Conservation (phyloP, 1,284 basidiomycete genomes). For the Moniliophthora roreri region DNA sequence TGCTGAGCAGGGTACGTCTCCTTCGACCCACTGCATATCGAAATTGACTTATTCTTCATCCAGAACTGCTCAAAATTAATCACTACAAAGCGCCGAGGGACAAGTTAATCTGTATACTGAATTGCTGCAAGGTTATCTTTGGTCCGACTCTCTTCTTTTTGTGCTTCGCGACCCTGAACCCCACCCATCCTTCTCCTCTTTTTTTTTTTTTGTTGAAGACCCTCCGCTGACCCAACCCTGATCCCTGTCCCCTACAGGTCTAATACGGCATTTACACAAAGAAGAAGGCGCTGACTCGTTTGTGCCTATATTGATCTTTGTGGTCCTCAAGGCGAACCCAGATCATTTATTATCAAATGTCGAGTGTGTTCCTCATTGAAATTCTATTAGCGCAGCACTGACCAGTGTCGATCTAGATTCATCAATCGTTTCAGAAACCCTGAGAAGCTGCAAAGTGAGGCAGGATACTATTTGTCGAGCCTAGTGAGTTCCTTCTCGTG, state of each 20-base stretch:
- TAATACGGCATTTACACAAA: conserved; percentile 84
- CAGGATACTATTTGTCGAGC: conserved; percentile 96
- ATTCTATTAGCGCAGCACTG: neutral
- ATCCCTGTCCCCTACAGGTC: conserved; percentile 45
- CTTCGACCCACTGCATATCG: neutral
- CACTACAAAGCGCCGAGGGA: conserved; percentile 98
- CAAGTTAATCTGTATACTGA: conserved; percentile 97
- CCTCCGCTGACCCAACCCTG: neutral
- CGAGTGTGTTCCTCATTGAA: conserved; percentile 57
- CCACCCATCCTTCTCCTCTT: conserved; percentile 7
- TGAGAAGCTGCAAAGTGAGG: conserved; percentile 88
- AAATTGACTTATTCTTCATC: neutral
- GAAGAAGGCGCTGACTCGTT: conserved; percentile 91
- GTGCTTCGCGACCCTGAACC: conserved; percentile 5
- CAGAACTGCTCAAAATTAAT: conserved; percentile 94
- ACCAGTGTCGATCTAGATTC: conserved; percentile 55
- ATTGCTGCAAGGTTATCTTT: conserved; percentile 99
- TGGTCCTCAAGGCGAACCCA: conserved; percentile 93
- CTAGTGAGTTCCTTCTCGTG: conserved; percentile 59
- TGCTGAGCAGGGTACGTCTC: conserved; percentile 77
- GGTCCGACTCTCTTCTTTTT: conserved; percentile 53
- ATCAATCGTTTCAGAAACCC: conserved; percentile 95
- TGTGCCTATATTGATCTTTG: conserved; percentile 92
- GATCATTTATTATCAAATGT: conserved; percentile 93
- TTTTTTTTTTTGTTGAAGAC: conserved; percentile 12